Evolutionary conservation across 495 filamentous ascomycete species (phyloP), one percentile per base, ranked within the genome.

Genomic region (Penicillium robsamsonii): DNA sequence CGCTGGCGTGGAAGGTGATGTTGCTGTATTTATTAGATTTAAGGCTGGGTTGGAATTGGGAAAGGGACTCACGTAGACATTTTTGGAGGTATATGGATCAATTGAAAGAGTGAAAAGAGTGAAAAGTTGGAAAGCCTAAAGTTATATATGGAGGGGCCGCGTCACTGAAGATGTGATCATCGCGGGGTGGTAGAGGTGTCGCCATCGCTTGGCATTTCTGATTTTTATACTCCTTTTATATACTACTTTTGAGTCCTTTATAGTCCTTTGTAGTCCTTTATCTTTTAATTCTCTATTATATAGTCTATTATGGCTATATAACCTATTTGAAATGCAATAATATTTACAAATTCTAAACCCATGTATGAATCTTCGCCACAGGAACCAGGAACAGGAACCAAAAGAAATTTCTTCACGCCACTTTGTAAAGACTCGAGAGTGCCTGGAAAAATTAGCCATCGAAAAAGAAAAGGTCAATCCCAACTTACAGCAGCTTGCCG

Each of bases 1-100:
- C 89, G 63, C 87, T 86, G 38, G 90, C 83, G 82, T 98, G 94
- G 92, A 89, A 97, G 75, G 94, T 97, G 73, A 98, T 96, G 83
- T 98, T 98, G 60, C 94, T 98, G 70, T 55, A 50, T 22, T 37
- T 70, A 44, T 57, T 51, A 56, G 62, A 44, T 60, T 47, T 15
- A 17, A 11, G 55, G 27, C 53, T 43, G 48, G 37, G 17, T 18
- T 20, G 24, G 8, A 8, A 57, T 33, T 45, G 54, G 53, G 52
- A 27, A 3, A 4, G 6, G 42, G 11, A 72, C 76, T 51, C 71
- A 80, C 77, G 77, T 76, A 51, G 77, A 70, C 76, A 79, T 79
- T 70, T 70, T 49, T 73, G 55, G 63, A 56, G 61, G 30, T 58
- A 61, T 64, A 55, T 57, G 46, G 55, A 66, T 61, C 53, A 40